Conservation (phyloP, 148 eudicot species). For the Beta vulgaris region DNA sequence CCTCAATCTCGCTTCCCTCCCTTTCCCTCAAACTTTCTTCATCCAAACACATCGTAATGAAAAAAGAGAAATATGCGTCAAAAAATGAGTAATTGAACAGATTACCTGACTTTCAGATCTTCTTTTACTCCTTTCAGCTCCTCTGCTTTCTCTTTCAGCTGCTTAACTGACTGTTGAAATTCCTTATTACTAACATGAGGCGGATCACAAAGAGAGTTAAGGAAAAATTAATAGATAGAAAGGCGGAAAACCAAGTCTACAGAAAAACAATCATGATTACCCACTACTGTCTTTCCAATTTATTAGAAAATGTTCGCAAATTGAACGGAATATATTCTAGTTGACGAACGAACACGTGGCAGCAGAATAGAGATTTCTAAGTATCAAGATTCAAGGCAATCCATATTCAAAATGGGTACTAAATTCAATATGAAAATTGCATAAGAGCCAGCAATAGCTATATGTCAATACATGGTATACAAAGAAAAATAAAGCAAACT, state of each 20-base stretch:
- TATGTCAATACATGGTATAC: background rate
- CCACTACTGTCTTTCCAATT: background rate
- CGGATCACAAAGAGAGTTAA: conserved; percentile 12
- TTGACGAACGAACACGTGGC: background rate
- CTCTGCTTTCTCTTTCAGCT: conserved; percentile 77
- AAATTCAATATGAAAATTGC: background rate
- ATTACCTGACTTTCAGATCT: conserved; percentile 80
- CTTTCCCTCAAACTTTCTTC: background rate
- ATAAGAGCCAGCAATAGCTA: no score
- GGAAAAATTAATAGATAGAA: background rate
- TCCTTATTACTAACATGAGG: conserved; percentile 64
- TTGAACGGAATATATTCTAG: background rate
- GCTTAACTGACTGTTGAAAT: conserved; percentile 74
- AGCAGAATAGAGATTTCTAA: background rate
- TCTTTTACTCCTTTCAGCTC: conserved; percentile 79
- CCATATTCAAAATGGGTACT: background rate
- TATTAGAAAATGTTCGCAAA: background rate
- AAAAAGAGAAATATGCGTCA: background rate
- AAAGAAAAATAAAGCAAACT: background rate
- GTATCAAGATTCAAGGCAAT: background rate
- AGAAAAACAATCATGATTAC: background rate
- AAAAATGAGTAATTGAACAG: background rate
- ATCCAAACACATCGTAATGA: background rate
- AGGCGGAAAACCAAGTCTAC: background rate
- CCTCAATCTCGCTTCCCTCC: background rate